Conservation (phyloP, 2,329 filamentous ascomycete genomes). For the Fusarium musae region DNA sequence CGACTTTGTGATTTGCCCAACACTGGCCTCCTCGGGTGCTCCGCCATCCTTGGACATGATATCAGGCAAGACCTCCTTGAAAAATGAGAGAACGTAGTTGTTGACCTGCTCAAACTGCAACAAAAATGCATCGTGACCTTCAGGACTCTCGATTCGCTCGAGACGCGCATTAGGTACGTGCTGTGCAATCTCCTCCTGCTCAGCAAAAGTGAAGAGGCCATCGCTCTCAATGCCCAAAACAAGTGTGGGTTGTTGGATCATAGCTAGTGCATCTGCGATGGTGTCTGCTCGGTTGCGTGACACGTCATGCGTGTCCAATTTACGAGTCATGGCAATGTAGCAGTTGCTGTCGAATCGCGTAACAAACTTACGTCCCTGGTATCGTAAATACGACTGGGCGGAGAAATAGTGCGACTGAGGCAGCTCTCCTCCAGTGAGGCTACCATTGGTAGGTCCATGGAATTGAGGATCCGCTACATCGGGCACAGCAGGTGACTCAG, state of each 20-base stretch:
- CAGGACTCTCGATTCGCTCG: slow-evolving; percentile 89
- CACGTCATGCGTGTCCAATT: slow-evolving; percentile 96
- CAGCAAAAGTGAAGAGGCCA: slow-evolving; percentile 95
- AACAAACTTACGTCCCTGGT: slow-evolving; percentile 96
- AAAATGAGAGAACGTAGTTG: slow-evolving; percentile 82
- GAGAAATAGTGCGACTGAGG: slow-evolving; percentile 90
- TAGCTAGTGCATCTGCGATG: slow-evolving; percentile 78
- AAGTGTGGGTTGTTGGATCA: slow-evolving; percentile 89
- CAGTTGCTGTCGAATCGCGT: slow-evolving; percentile 98
- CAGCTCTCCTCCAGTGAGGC: slow-evolving; percentile 62
- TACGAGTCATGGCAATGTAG: slow-evolving; percentile 98
- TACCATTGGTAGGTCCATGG: slow-evolving; percentile 68
- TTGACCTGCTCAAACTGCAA: slow-evolving; percentile 99
- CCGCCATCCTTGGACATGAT: slow-evolving; percentile 78
- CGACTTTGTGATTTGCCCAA: slow-evolving; percentile 78
- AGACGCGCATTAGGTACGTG: slow-evolving; percentile 81
- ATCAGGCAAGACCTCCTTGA: slow-evolving; percentile 84
- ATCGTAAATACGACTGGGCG: slow-evolving; percentile 95
- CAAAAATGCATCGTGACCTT: slow-evolving; percentile 96
- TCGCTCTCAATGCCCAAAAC: slow-evolving; percentile 96
- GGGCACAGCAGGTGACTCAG: slow-evolving; percentile 39
- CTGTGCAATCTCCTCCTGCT: slow-evolving; percentile 90
- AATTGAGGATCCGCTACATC: slow-evolving; percentile 71
- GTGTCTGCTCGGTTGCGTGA: slow-evolving; percentile 77
- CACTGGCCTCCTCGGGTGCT: slow-evolving; percentile 60